phyloP scores from a whole-genome alignment of 2,329 filamentous ascomycete genomes.

The Arthroderma uncinatum region DNA sequence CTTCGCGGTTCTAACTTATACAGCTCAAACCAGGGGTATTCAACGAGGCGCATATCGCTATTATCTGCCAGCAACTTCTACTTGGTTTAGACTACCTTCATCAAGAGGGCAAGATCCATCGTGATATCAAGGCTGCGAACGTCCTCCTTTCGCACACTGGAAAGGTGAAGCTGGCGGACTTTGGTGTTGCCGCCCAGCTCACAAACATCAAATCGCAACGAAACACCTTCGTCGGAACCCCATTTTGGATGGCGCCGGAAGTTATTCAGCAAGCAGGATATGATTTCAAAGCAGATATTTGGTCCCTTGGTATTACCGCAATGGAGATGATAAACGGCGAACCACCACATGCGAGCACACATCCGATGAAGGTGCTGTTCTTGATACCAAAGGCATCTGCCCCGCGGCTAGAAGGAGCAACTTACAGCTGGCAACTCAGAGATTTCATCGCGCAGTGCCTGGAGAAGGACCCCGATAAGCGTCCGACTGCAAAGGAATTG shows the following conservation, averaged over 20 bases:
- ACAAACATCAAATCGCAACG: conserved; percentile 96
- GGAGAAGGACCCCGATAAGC: conserved; percentile 76
- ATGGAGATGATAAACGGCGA: conserved; percentile 83
- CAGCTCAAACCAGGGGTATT: conserved; percentile 85
- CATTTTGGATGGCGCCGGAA: conserved; percentile 95
- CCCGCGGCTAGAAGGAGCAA: conserved; percentile 65
- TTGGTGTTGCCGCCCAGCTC: conserved; percentile 90
- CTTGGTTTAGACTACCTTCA: conserved; percentile 88
- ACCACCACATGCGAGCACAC: conserved; percentile 72
- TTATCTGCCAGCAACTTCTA: conserved; percentile 85
- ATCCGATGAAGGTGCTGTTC: conserved; percentile 90
- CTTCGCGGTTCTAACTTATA: not conserved
- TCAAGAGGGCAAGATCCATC: conserved; percentile 85
- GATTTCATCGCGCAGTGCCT: conserved; percentile 87
- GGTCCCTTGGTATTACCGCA: conserved; percentile 84
- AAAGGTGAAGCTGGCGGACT: conserved; percentile 92
- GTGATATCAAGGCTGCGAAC: conserved; percentile 95
- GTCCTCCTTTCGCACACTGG: conserved; percentile 82
- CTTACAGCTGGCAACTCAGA: conserved; percentile 82
- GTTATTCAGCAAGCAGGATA: conserved; percentile 78
- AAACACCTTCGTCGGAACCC: conserved; percentile 94
- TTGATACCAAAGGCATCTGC: conserved; percentile 81
- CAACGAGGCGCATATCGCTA: conserved; percentile 79
- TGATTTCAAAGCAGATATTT: conserved; percentile 87
- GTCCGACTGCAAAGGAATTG: conserved; percentile 76